Evolutionary conservation across 108 stramenopile species (phyloP), one percentile per base, ranked within the genome.

Genomic region (Epithemia pelagica): DNA sequence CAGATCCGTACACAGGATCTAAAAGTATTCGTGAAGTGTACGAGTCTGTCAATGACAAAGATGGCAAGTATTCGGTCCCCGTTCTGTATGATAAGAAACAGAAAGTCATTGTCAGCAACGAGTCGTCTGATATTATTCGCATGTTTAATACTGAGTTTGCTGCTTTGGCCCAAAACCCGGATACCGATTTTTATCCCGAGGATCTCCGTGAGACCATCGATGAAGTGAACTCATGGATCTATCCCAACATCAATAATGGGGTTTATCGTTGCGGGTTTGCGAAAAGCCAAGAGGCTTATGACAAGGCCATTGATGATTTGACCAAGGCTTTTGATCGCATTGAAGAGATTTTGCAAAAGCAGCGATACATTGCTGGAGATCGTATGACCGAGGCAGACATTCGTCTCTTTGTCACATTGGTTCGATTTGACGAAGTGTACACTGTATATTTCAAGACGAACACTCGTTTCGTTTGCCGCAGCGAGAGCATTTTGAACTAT

Each of bases 181-280:
- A 77, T 22, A 37, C 93, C 24, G 87, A 97, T 66, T 75, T 99
- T 64, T 80, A 80, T 55, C 95, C 95, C 8, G 72, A 72, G 18
- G 80, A 80, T 0, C 59, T 92, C 54, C 54, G 67, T 46, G 62
- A 64, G 18, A 75, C 72, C 19, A 88, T 91, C 31, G 90, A 95
- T 2, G 83, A 73, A 37, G 78, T 95, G 26, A 86, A 96, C 68
- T 68, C 66, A 24, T 92, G 85, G 86, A 74, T 96, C 30, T 96
- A 97, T 83, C 81, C 83, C 28, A 76, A 18, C 30, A 78, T 96
- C 37, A 96, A 96, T 82, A 93, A 97, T 79, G 96, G 96, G 59
- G 96, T 99, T 2, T 99, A 97, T 76, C 78, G 85, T 52, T 91
- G 93, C 64, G 98, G 98, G 2, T 96, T 97, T 76, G 96, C 96